A percentile compares a stretch with the other conserved stretches of the same genome.
These are phyloP conservation scores for Cucumis hystrix DNA, from an alignment of 306 rosid species.

Conservation along the genomic window DNA sequence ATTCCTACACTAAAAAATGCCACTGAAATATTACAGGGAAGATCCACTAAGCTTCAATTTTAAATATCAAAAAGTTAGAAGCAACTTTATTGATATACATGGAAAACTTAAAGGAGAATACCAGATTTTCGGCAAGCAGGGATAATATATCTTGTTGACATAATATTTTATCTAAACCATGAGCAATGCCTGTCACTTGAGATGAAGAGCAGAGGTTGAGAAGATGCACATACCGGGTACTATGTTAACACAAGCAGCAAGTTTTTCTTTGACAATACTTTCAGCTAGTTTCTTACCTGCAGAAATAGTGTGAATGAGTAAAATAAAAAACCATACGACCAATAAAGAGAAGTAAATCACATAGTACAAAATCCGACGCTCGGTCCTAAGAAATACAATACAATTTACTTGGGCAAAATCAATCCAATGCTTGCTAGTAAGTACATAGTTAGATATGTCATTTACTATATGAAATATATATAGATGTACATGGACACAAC, in stretches of 20 bases:
- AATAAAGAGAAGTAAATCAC: background rate
- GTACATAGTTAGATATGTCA: background rate
- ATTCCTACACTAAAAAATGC: background rate
- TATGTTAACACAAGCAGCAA: conserved; percentile 92
- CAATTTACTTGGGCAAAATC: background rate
- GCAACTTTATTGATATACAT: background rate
- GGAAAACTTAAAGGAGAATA: background rate
- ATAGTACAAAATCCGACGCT: background rate
- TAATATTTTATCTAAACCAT: background rate
- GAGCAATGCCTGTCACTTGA: background rate
- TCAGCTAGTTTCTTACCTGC: conserved; percentile 84
- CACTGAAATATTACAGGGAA: background rate
- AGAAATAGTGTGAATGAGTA: conserved; percentile 1
- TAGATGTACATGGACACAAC: background rate
- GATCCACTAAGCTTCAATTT: background rate
- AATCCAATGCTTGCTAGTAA: background rate
- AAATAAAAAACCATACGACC: background rate
- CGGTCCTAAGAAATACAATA: background rate
- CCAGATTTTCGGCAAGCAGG: background rate
- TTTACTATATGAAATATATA: background rate
- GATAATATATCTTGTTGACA: background rate
- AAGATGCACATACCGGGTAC: conserved; percentile 47
- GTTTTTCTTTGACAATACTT: conserved; percentile 73
- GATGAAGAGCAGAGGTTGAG: background rate
- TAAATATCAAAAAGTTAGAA: background rate